Evolutionary conservation across 2,329 filamentous ascomycete genomes (phyloP), one percentile per base, ranked within the genome.

Genomic region (Fusarium albosuccineum): DNA sequence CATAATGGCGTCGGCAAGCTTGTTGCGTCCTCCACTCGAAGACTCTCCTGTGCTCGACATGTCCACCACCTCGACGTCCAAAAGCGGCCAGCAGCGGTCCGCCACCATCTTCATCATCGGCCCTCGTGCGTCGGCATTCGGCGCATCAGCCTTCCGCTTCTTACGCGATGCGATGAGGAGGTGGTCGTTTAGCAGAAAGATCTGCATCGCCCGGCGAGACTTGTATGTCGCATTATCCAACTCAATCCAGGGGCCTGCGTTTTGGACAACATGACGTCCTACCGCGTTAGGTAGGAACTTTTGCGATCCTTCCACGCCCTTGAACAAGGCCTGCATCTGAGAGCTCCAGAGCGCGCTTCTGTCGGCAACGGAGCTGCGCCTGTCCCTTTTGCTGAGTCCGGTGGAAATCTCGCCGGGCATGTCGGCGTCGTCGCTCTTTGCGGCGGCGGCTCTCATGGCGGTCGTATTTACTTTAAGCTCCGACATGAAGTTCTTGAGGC

Each of bases 171-270:
- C 96, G 50, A 99, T 87, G 22, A 99, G 86, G 2, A 99, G 83
- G 78, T 99, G 94, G 75, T 99, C 96, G 76, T 98, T 99, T 3
- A 99, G 85, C 60, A 99, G 80, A 62, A 98, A 94, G 62, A 99
- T 89, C 75, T 97, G 93, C 78, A 98, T 94, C 29, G 94, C 90
- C 41, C 96, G 86, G 67, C 92, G 86, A 5, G 95, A 93, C 79
- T 97, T 97, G 89, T 97, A 98, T 0, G 96, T 99, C 10, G 96
- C 96, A 67, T 96, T 97, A 79, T 99, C 97, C 64, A 99, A 84
- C 81, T 99, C 95, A 61, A 98, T 92, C 96, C 96, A 99, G 48
- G 91, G 88, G 1, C 93, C 92, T 5, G 94, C 97, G 78, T 98
- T 95, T 77, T 97, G 90, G 3, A 98, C 89, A 45, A 99, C 94